phyloP scores from a whole-genome alignment of 257 asterid species.

The Solanum sitiens region DNA sequence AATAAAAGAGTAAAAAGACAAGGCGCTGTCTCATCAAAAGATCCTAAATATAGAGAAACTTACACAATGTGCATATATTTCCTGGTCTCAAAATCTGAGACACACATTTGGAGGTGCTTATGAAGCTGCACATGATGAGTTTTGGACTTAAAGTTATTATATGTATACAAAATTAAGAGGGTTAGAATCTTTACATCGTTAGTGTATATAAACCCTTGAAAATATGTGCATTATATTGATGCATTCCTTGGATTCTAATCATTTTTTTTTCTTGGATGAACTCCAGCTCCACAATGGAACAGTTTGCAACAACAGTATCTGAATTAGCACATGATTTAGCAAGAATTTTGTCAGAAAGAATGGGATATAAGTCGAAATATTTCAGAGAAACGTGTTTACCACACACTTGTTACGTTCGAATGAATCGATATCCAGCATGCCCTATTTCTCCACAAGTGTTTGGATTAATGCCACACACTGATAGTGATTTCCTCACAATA shows the following conservation, averaged over 20 bases:
- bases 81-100: background rate
- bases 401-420: slow-evolving; percentile 55
- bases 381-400: slow-evolving; percentile 49
- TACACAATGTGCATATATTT: background rate
- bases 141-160: background rate
- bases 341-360: slow-evolving; percentile 46
- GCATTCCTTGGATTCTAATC: background rate
- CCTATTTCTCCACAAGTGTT: slow-evolving; percentile 31
- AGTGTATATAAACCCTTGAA: background rate
- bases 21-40: background rate
- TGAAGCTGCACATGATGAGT: background rate
- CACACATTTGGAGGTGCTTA: background rate
- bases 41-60: background rate
- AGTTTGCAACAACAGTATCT: slow-evolving; percentile 35
- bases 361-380: slow-evolving; percentile 32
- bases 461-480: slow-evolving; percentile 81
- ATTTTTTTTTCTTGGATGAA: background rate
- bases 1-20: background rate
- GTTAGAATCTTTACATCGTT: background rate
- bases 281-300: slow-evolving; percentile 57
- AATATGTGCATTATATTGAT: no score
- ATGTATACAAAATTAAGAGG: background rate
- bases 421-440: slow-evolving; percentile 76
- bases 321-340: slow-evolving; percentile 54
- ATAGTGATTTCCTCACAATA: slow-evolving; percentile 73